phyloP scores from a whole-genome alignment of 2,329 filamentous ascomycete genomes.

The Pseudopyrenochaeta lycopersici region DNA sequence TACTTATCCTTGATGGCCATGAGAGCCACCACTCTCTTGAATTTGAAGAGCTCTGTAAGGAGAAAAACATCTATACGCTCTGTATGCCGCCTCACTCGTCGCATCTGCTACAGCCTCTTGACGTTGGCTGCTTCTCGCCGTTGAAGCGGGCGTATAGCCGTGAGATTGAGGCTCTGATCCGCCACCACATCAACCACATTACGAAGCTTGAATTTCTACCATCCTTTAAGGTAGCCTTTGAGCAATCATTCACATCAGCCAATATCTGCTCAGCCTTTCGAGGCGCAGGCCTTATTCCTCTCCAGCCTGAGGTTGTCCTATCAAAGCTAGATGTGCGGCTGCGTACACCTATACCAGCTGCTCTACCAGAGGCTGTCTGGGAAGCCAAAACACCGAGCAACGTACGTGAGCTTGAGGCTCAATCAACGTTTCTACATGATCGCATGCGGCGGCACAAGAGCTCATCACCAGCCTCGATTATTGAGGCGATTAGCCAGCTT shows the following conservation, averaged over 20 bases:
- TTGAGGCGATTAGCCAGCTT: slow-evolving; percentile 10
- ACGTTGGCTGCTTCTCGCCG: neutral
- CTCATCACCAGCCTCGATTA: slow-evolving; percentile 10
- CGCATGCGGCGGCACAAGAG: slow-evolving; percentile 5
- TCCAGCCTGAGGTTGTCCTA: slow-evolving; percentile 38
- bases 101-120: neutral
- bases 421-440: slow-evolving; percentile 10
- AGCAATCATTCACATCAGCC: slow-evolving; percentile 24
- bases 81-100: too few species aligned
- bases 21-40: slow-evolving; percentile 41
- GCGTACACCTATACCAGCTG: slow-evolving; percentile 7
- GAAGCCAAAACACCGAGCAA: slow-evolving; percentile 11
- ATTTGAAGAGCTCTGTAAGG: slow-evolving; percentile 37
- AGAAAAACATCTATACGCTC: slow-evolving; percentile 3
- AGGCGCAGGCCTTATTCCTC: slow-evolving; percentile 42
- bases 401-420: slow-evolving; percentile 7
- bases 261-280: slow-evolving; percentile 37
- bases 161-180: neutral
- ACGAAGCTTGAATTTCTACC: slow-evolving; percentile 12
- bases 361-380: neutral
- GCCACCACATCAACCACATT: slow-evolving; percentile 7
- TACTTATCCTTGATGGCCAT: slow-evolving; percentile 23
- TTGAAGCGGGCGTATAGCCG: neutral
- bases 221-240: slow-evolving; percentile 31
- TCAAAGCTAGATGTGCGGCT: slow-evolving; percentile 36